Evolutionary conservation across 371 early-diverging fungal genomes (phyloP).

Genomic region (Mucor piriformis): DNA sequence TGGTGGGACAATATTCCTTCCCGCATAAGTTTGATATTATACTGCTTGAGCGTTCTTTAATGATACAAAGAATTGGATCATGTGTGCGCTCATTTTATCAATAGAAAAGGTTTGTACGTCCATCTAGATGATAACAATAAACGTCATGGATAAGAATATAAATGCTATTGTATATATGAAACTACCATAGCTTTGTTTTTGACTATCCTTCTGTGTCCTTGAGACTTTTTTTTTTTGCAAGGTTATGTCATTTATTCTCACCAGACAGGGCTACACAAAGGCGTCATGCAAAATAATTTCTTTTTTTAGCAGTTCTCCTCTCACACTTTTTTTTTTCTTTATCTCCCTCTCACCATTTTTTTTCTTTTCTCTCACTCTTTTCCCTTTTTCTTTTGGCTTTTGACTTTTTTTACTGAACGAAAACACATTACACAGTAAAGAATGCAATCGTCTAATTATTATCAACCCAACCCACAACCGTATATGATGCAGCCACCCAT

Average conservation of each 20-base stretch:
- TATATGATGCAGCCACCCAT: conserved; percentile 13
- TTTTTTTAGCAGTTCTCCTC: conserved; percentile 2
- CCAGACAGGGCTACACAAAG: conserved; percentile 12
- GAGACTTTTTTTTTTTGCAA: background rate
- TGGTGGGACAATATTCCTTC: too few relatives aligned
- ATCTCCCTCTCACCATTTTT: conserved; percentile 1
- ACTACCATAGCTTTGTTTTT: too few relatives aligned
- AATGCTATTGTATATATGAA: too few relatives aligned
- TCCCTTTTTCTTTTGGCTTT: background rate
- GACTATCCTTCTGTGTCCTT: too few relatives aligned
- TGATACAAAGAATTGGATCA: too few relatives aligned
- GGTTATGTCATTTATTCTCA: conserved; percentile 17
- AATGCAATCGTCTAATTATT: conserved; percentile 17
- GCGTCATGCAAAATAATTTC: conserved; percentile 21
- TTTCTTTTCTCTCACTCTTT: background rate
- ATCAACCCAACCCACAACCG: conserved; percentile 13
- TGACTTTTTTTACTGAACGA: background rate
- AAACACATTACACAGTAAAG: background rate
- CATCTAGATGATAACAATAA: too few relatives aligned
- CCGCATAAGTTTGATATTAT: too few relatives aligned
- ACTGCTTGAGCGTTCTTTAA: too few relatives aligned
- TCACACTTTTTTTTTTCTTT: conserved; percentile 1
- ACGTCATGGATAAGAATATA: too few relatives aligned
- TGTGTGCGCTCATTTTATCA: too few relatives aligned
- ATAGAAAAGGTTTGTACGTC: too few relatives aligned